Conservation (phyloP, 768 basidiomycete species). For the Lactarius pseudohatsudake region DNA sequence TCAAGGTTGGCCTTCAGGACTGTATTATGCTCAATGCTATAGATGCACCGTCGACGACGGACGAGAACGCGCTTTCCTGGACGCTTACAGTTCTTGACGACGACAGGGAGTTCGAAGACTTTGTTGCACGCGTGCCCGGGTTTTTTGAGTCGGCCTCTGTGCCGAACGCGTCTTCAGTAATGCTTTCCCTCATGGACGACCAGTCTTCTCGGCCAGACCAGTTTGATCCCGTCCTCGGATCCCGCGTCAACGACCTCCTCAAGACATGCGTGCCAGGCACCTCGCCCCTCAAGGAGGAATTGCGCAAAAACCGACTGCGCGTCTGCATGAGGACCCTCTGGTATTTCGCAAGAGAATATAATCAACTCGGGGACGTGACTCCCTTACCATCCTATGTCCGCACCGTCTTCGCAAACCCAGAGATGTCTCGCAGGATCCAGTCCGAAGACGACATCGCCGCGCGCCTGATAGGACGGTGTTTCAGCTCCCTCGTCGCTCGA, state of each 20-base stretch:
- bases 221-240: constrained; percentile 14
- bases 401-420: not conserved
- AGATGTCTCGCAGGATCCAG: not conserved
- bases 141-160: constrained; percentile 1
- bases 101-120: constrained; percentile 14
- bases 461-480: not conserved
- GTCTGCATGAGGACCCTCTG: constrained; percentile 11
- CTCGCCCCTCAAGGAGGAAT: constrained; percentile 3
- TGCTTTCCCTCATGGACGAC: not conserved
- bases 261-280: constrained; percentile 4
- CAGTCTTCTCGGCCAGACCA: too few relatives aligned
- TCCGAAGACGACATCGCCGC: not conserved
- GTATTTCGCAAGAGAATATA: constrained; percentile 7
- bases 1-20: not conserved
- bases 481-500: not conserved
- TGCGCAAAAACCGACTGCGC: not conserved
- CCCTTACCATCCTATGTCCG: not conserved
- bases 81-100: constrained; percentile 11
- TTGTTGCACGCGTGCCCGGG: constrained; percentile 10
- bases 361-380: not conserved
- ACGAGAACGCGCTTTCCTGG: constrained; percentile 8
- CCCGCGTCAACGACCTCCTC: constrained; percentile 11
- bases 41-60: not conserved
- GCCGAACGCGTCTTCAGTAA: not conserved
- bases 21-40: constrained; percentile 5